Percentiles rank a stretch among this genome's conserved stretches.
These are phyloP conservation scores for Circinella minor DNA, from an alignment of 371 early-diverging fungal species.

Conservation along the genomic window DNA sequence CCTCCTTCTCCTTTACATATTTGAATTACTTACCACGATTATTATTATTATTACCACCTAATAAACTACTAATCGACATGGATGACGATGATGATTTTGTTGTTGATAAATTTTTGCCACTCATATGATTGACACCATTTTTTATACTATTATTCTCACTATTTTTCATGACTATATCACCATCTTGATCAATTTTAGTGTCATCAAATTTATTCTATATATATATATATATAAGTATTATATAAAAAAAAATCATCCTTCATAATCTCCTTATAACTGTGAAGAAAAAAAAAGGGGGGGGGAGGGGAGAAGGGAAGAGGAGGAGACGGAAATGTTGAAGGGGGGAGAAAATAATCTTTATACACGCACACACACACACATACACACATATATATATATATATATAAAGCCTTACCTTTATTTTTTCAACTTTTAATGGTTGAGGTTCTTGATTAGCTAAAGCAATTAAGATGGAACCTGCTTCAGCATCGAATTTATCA, in stretches of 20 bases:
- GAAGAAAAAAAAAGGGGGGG: neutral
- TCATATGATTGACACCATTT: neutral
- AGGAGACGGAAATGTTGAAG: too few relatives aligned
- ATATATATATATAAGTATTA: too few relatives aligned
- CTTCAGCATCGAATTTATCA: conserved; percentile 50
- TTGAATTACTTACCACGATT: neutral
- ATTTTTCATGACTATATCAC: conserved; percentile 17
- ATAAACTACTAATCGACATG: conserved; percentile 29
- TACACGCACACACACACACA: too few relatives aligned
- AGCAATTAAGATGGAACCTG: conserved; percentile 49
- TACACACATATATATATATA: neutral
- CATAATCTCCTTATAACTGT: too few relatives aligned
- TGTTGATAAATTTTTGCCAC: neutral
- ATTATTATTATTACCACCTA: conserved; percentile 18
- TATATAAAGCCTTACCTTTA: neutral
- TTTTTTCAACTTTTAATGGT: neutral
- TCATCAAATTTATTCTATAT: neutral
- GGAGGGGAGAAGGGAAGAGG: neutral
- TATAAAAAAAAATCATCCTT: too few relatives aligned
- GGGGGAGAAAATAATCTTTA: too few relatives aligned
- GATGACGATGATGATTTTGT: conserved; percentile 10
- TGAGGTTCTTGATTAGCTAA: conserved; percentile 41
- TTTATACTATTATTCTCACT: neutral
- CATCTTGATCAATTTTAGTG: conserved; percentile 2
- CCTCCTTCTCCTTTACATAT: too few relatives aligned